Evolutionary conservation across 306 rosid species (phyloP).

Genomic region (Sophora flavescens): DNA sequence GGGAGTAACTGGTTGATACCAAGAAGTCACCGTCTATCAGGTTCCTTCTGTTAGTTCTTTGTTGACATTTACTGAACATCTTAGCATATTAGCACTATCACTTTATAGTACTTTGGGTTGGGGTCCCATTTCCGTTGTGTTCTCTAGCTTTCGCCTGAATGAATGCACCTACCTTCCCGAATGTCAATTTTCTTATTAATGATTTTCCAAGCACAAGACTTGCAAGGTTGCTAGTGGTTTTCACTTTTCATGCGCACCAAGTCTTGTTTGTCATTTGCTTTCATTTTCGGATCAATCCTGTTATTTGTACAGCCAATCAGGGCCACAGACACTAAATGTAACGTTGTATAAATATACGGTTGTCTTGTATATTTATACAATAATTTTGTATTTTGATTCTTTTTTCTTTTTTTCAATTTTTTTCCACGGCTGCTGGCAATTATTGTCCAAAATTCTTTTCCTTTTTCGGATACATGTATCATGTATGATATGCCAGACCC

Average conservation of each 20-base stretch:
- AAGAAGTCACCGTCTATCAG: conserved; percentile 42
- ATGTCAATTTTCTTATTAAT: no score
- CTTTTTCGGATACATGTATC: neutral
- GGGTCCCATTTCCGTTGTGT: conserved; percentile 26
- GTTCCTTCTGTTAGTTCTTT: conserved; percentile 45
- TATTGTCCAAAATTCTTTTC: no score
- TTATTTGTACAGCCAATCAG: no score
- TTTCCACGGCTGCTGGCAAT: no score
- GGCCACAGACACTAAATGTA: no score
- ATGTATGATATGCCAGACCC: neutral
- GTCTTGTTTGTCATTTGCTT: neutral
- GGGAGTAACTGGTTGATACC: conserved; percentile 19
- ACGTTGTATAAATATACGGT: no score
- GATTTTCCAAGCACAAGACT: neutral
- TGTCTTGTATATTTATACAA: no score
- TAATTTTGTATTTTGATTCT: no score
- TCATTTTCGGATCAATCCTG: no score
- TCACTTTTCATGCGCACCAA: conserved; percentile 11
- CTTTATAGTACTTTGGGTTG: no score
- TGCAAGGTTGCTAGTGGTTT: neutral
- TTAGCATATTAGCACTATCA: neutral
- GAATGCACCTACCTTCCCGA: no score
- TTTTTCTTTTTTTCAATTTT: no score
- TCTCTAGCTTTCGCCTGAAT: conserved; percentile 2
- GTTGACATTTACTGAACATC: conserved; percentile 39